phyloP scores from a whole-genome alignment of 768 basidiomycete genomes.

The Polyporus arcularius region DNA sequence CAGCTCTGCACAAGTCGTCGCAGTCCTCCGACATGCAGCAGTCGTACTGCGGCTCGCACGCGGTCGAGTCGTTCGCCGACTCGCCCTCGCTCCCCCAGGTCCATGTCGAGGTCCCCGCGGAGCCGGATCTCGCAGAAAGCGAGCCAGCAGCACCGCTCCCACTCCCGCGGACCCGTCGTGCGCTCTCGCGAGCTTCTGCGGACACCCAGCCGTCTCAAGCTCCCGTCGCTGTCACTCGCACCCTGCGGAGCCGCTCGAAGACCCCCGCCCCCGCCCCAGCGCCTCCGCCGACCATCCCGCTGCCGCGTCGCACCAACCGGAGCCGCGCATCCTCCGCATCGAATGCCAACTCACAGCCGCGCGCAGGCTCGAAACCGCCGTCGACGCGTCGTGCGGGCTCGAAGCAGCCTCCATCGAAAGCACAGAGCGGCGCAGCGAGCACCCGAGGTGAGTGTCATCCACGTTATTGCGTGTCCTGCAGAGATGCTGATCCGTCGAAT shows the following conservation, averaged over 20 bases:
- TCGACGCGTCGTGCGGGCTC: background rate
- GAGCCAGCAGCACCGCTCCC: background rate
- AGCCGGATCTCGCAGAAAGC: background rate
- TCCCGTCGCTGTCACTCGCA: background rate
- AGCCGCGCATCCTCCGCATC: slow-evolving; percentile 4
- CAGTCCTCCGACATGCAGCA: background rate
- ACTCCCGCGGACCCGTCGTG: background rate
- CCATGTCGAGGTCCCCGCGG: background rate
- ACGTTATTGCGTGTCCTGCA: no score
- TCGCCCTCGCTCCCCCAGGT: background rate
- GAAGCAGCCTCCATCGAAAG: background rate
- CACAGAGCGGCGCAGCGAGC: background rate
- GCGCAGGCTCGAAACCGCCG: slow-evolving; percentile 9
- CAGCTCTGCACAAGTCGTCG: background rate
- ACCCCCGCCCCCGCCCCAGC: slow-evolving; percentile 8
- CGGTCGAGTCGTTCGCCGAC: background rate
- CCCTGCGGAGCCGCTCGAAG: slow-evolving; percentile 7
- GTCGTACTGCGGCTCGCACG: slow-evolving; percentile 4
- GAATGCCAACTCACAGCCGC: background rate
- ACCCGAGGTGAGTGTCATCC: no score
- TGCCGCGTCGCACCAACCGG: slow-evolving; percentile 8
- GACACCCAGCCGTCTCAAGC: background rate
- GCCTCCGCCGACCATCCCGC: background rate
- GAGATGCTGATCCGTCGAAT: background rate
- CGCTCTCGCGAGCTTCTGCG: background rate